Base-by-base conservation (phyloP, 2,329 filamentous ascomycete genomes). In the Paecilomyces dactylethromorphus region DNA sequence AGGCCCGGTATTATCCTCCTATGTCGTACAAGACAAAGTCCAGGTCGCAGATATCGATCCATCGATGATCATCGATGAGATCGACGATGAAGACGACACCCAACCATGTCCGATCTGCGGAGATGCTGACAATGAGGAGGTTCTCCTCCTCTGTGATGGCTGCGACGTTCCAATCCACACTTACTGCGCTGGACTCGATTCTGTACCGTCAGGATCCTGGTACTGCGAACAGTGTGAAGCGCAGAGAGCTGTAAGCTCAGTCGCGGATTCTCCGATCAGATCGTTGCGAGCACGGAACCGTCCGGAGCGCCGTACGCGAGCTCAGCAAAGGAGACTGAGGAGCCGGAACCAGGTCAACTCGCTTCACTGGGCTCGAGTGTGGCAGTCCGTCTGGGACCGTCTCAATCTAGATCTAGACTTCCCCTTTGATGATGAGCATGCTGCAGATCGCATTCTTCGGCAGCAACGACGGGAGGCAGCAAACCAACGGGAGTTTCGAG, bases 121-220 rank as follows among this genome's bases (percentile, higher is more conserved):
- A 63, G 84, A 86, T 55, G 82, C 87, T 65, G 91, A 94, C 64
- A 86, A 93, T 66, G 89, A 94, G 73, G 89, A 95, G 63, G 82
- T 92, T 18, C 83, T 96, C 56, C 86, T 97, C 64, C 85, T 96
- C 61, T 99, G 94, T 77, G 92, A 97, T 73, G 88, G 87, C 69
- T 99, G 94, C 78, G 89, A 96, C 79, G 87, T 88, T 33, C 85
- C 90, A 51, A 96, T 93, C 68, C 94, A 99, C 74, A 92, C 92
- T 54, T 90, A 95, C 74, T 99, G 94, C 74, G 85, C 96, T 61
- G 92, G 90, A 33, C 82, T 96, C 55, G 87, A 92, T 60, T 78
- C 81, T 56, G 85, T 96, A 58, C 92, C 92, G 22, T 77, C 82
- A 31, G 90, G 89, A 29, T 81, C 87, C 64, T 99, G 93, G 92